Evolutionary conservation across 768 basidiomycete species (phyloP).

Genomic region (Neoboletus magnificus): DNA sequence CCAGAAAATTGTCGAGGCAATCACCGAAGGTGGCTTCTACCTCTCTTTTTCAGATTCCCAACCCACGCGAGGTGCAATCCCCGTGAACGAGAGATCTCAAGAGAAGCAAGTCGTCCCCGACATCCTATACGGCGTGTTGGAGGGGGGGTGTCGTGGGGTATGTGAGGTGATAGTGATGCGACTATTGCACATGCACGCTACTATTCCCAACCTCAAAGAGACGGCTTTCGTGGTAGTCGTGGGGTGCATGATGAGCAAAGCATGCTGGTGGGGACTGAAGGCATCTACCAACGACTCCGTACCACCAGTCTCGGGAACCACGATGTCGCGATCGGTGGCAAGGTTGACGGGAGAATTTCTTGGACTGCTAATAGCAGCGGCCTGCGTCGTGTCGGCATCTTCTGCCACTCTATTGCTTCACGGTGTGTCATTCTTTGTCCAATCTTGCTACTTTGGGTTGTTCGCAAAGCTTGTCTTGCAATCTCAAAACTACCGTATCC

Average conservation of each 20-base stretch:
- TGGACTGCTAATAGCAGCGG: slow-evolving; percentile 5
- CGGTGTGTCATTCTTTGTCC: slow-evolving; percentile 10
- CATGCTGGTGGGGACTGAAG: slow-evolving; percentile 12
- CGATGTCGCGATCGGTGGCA: slow-evolving; percentile 7
- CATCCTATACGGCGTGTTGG: slow-evolving; percentile 5
- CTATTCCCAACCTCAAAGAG: slow-evolving; percentile 8
- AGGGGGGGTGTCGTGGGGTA: slow-evolving; percentile 14
- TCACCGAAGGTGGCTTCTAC: slow-evolving; percentile 21
- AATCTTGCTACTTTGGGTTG: slow-evolving; percentile 16
- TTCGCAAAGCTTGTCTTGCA: slow-evolving; percentile 12
- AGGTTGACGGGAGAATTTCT: slow-evolving; percentile 9
- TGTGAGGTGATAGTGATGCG: slow-evolving; percentile 16
- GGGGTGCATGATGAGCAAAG: slow-evolving; percentile 4
- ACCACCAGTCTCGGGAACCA: neutral
- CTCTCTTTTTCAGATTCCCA: slow-evolving; percentile 9
- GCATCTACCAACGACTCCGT: slow-evolving; percentile 5
- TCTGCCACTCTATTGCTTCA: slow-evolving; percentile 4
- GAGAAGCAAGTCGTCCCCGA: slow-evolving; percentile 9
- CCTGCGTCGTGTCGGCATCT: slow-evolving; percentile 1
- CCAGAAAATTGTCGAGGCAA: slow-evolving; percentile 14
- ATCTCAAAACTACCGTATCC: slow-evolving; percentile 17
- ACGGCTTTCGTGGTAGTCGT: neutral
- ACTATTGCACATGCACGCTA: slow-evolving; percentile 4
- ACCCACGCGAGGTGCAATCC: neutral
- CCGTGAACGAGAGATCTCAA: neutral